phyloP scores from a whole-genome alignment of 202 grass and related monocot genomes.

The Carex sylvatica region DNA sequence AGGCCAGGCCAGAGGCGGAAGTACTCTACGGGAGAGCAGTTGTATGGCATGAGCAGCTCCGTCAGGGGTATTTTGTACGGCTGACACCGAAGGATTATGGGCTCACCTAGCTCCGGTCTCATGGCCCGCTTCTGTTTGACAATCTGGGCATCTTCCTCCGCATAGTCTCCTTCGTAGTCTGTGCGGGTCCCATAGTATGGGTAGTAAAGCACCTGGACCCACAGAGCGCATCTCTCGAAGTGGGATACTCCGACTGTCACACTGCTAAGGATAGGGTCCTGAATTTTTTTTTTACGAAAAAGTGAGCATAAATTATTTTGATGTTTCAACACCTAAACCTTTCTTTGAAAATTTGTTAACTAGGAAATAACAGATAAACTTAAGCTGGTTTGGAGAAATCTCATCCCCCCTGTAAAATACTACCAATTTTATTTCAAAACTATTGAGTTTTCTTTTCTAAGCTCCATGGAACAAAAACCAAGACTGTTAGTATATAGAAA shows the following conservation, averaged over 20 bases:
- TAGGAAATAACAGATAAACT: conserved; percentile 3
- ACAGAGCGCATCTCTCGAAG: conserved; percentile 96
- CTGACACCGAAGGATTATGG: conserved; percentile 82
- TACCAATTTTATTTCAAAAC: neutral
- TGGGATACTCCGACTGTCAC: conserved; percentile 96
- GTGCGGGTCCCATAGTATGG: conserved; percentile 69
- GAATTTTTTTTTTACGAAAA: conserved; percentile 15
- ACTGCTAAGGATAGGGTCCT: conserved; percentile 95
- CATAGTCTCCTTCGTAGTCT: conserved; percentile 88
- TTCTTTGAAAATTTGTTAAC: neutral
- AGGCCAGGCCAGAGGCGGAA: conserved; percentile 95
- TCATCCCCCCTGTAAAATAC: neutral
- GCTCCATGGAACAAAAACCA: neutral
- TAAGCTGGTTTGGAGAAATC: neutral
- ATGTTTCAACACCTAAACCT: neutral
- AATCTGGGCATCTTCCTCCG: conserved; percentile 89
- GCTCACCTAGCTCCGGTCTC: conserved; percentile 79
- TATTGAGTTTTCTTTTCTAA: neutral
- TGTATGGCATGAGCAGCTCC: conserved; percentile 83
- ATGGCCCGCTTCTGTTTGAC: conserved; percentile 61
- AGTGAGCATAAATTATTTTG: neutral
- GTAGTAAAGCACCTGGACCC: conserved; percentile 98
- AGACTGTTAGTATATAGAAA: neutral
- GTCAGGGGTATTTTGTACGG: conserved; percentile 92
- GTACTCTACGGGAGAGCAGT: conserved; percentile 91